A percentile compares a stretch with the other conserved stretches of the same genome.
phyloP scores from a whole-genome alignment of 768 basidiomycete species.

The Epithele typhae region DNA sequence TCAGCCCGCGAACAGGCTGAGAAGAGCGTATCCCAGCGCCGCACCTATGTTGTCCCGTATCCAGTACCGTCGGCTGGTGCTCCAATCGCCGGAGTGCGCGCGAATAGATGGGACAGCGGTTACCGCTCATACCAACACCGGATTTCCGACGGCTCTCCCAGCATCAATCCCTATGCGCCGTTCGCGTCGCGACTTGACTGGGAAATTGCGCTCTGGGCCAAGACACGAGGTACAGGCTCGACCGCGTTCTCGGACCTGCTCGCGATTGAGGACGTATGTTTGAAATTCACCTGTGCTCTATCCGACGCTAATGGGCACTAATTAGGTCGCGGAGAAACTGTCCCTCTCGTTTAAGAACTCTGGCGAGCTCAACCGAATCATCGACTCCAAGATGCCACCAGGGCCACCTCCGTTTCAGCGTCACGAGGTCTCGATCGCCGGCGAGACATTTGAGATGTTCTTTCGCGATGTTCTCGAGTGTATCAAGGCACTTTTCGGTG shows the following conservation, averaged over 20 bases:
- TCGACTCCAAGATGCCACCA: conserved; percentile 28
- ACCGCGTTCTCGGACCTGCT: conserved; percentile 36
- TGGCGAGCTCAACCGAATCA: conserved; percentile 29
- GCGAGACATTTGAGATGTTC: conserved; percentile 30
- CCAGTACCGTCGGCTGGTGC: neutral
- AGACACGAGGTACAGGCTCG: conserved; percentile 31
- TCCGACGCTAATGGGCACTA: neutral
- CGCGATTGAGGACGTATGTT: conserved; percentile 34
- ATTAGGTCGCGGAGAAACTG: conserved; percentile 19
- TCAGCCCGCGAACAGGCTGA: neutral
- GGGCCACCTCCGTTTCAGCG: conserved; percentile 23
- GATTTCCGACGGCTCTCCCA: neutral
- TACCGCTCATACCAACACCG: neutral
- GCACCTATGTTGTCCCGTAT: neutral
- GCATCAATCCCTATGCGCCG: conserved; percentile 22
- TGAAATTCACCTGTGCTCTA: neutral
- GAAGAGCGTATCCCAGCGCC: too few relatives aligned
- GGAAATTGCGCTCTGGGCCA: conserved; percentile 39
- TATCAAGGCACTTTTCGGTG: conserved; percentile 30
- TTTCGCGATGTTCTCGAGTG: conserved; percentile 34
- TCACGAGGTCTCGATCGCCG: conserved; percentile 24
- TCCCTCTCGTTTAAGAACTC: conserved; percentile 30
- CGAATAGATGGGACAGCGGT: neutral
- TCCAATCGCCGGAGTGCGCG: neutral
- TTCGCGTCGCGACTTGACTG: conserved; percentile 35